Evolutionary conservation across 495 filamentous ascomycete species (phyloP).

Genomic region (Chaetomium fimeti): DNA sequence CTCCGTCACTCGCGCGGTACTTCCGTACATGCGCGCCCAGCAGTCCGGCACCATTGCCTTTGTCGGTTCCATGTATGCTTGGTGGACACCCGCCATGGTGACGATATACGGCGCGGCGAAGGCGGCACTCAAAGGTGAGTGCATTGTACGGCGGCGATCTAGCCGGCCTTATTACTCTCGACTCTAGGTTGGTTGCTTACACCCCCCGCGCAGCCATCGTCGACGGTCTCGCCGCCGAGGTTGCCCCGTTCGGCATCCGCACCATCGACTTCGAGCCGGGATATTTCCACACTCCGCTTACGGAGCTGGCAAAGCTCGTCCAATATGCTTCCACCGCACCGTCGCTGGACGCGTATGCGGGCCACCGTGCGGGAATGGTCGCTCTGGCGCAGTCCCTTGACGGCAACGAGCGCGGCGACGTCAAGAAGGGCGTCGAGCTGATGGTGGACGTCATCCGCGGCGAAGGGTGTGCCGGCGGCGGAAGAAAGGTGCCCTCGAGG

Average conservation of each 20-base stretch:
- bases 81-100: slow-evolving; percentile 42
- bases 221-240: slow-evolving; percentile 40
- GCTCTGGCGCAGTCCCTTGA: not conserved
- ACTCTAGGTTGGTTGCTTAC: not conserved
- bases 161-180: not conserved
- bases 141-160: not conserved
- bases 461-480: not conserved
- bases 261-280: slow-evolving; percentile 11
- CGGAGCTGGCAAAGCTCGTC: not conserved
- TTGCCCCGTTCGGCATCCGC: slow-evolving; percentile 36
- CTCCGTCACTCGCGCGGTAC: slow-evolving; percentile 44
- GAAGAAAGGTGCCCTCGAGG: not conserved
- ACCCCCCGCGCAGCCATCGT: slow-evolving; percentile 23
- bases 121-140: slow-evolving; percentile 37
- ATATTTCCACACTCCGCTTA: not conserved
- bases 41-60: slow-evolving; percentile 49
- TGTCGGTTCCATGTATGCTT: slow-evolving; percentile 52
- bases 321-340: slow-evolving; percentile 1
- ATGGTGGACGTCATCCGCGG: slow-evolving; percentile 13
- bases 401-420: slow-evolving; percentile 13
- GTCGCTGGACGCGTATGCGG: slow-evolving; percentile 2
- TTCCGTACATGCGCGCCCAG: slow-evolving; percentile 50
- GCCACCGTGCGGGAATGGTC: not conserved
- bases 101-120: slow-evolving; percentile 48
- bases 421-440: slow-evolving; percentile 6